Evolutionary conservation across 805 yeast species (phyloP).

Genomic region (Cephaloascus albidus): DNA sequence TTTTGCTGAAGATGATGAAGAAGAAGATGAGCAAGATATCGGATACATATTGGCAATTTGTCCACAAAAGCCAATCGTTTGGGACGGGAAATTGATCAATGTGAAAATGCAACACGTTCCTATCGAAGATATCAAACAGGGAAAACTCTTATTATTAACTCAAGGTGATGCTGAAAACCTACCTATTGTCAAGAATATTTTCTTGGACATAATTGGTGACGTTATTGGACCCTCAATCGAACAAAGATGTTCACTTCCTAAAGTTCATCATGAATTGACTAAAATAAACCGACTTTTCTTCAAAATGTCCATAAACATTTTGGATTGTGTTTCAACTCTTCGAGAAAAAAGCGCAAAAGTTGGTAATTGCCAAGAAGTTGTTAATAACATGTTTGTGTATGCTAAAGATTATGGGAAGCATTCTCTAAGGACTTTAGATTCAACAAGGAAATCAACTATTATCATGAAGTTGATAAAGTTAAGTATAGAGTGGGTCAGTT

Average conservation of each 20-base stretch:
- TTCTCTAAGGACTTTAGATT: slow-evolving; percentile 55
- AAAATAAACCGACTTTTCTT: slow-evolving; percentile 59
- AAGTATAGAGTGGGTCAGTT: slow-evolving; percentile 86
- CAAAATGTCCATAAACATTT: slow-evolving; percentile 53
- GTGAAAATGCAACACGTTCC: slow-evolving; percentile 38
- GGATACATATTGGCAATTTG: slow-evolving; percentile 68
- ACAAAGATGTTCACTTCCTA: slow-evolving; percentile 59
- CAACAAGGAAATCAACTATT: slow-evolving; percentile 55
- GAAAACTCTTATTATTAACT: slow-evolving; percentile 57
- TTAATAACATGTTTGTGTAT: slow-evolving; percentile 66
- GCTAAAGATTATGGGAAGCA: slow-evolving; percentile 77
- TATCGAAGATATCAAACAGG: slow-evolving; percentile 51
- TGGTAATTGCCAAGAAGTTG: slow-evolving; percentile 64
- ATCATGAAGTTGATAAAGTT: slow-evolving; percentile 65
- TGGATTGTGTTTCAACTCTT: slow-evolving; percentile 49
- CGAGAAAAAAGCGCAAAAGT: slow-evolving; percentile 46
- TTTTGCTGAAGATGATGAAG: slow-evolving; percentile 11
- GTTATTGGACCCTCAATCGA: slow-evolving; percentile 44
- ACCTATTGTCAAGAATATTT: slow-evolving; percentile 44
- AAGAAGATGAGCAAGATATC: slow-evolving; percentile 21
- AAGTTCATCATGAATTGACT: slow-evolving; percentile 65
- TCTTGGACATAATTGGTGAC: slow-evolving; percentile 49
- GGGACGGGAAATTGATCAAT: slow-evolving; percentile 77
- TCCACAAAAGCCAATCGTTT: slow-evolving; percentile 76
- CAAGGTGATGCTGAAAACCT: slow-evolving; percentile 57